Conservation (phyloP, 805 yeast species). For the Ogataea paradorogensis region DNA sequence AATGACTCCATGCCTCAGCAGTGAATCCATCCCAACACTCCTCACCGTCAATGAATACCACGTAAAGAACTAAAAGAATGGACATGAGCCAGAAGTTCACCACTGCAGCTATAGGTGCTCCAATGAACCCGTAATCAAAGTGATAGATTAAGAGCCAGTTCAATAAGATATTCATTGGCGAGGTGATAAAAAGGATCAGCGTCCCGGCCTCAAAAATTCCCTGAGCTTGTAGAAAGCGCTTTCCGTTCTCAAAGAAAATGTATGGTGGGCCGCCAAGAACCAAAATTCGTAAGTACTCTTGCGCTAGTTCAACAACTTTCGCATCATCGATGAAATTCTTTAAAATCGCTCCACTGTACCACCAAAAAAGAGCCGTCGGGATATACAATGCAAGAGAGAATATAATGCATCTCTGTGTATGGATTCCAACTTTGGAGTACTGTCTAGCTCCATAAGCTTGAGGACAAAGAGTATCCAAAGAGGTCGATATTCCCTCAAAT, state of each 20-base stretch:
- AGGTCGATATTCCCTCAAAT: conserved; percentile 72
- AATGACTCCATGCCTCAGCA: conserved; percentile 31
- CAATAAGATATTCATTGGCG: conserved; percentile 65
- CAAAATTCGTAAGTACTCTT: conserved; percentile 52
- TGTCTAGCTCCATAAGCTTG: conserved; percentile 75
- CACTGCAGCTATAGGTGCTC: conserved; percentile 74
- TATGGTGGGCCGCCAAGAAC: conserved; percentile 73
- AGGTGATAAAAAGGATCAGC: conserved; percentile 60
- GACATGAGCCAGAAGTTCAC: conserved; percentile 73
- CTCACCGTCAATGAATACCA: conserved; percentile 55
- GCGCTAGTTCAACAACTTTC: conserved; percentile 49
- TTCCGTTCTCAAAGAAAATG: conserved; percentile 66
- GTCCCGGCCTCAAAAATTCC: conserved; percentile 81
- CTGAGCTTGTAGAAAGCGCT: conserved; percentile 73
- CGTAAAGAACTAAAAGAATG: conserved; percentile 51
- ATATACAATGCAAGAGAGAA: conserved; percentile 55
- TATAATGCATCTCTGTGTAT: conserved; percentile 63
- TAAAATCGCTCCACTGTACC: conserved; percentile 49
- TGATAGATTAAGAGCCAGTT: conserved; percentile 70
- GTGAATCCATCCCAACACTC: conserved; percentile 71
- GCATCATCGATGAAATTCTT: conserved; percentile 44
- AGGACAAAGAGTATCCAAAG: conserved; percentile 75
- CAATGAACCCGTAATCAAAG: conserved; percentile 52
- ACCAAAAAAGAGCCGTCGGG: conserved; percentile 64
- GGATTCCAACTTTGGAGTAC: conserved; percentile 60